These are phyloP conservation scores for Zasmidium cellare DNA, from an alignment of 2,329 filamentous ascomycete genomes.

Conservation along the genomic window DNA sequence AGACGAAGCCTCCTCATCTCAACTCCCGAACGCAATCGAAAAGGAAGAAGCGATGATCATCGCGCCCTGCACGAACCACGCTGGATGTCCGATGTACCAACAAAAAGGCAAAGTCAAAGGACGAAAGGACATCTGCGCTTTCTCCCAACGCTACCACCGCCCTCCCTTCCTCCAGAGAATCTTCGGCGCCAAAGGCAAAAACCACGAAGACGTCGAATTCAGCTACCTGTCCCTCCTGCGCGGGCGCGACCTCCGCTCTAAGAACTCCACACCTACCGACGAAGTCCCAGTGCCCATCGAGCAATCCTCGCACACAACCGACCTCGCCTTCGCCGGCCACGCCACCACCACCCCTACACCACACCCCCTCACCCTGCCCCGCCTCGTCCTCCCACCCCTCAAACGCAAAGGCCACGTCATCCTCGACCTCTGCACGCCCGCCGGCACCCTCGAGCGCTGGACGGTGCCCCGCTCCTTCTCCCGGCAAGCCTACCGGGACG, in stretches of 20 bases:
- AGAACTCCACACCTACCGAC: background rate
- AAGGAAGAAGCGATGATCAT: slow-evolving; percentile 66
- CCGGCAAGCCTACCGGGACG: slow-evolving; percentile 83
- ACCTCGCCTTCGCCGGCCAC: slow-evolving; percentile 71
- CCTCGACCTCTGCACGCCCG: slow-evolving; percentile 85
- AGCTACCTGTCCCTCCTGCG: slow-evolving; percentile 86
- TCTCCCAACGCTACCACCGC: slow-evolving; percentile 83
- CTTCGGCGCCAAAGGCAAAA: slow-evolving; percentile 66
- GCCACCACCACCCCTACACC: slow-evolving; percentile 45
- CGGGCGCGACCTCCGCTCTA: slow-evolving; percentile 60
- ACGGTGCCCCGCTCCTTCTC: slow-evolving; percentile 81
- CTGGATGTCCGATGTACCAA: slow-evolving; percentile 81
- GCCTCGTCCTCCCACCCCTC: slow-evolving; percentile 74
- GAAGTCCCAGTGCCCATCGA: slow-evolving; percentile 13
- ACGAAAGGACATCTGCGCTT: slow-evolving; percentile 88
- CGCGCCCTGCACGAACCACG: slow-evolving; percentile 79
- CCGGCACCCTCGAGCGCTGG: slow-evolving; percentile 87
- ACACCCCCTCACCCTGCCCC: slow-evolving; percentile 68
- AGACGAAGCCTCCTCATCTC: background rate
- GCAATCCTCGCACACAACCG: slow-evolving; percentile 60
- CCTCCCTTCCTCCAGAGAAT: slow-evolving; percentile 80
- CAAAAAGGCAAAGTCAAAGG: slow-evolving; percentile 68
- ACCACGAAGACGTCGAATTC: slow-evolving; percentile 88
- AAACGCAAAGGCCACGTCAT: slow-evolving; percentile 88
- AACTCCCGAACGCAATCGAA: background rate